Percentiles rank a stretch among this genome's conserved stretches.
These are phyloP conservation scores for Quercus dentata DNA, from an alignment of 306 rosid species.

Conservation along the genomic window DNA sequence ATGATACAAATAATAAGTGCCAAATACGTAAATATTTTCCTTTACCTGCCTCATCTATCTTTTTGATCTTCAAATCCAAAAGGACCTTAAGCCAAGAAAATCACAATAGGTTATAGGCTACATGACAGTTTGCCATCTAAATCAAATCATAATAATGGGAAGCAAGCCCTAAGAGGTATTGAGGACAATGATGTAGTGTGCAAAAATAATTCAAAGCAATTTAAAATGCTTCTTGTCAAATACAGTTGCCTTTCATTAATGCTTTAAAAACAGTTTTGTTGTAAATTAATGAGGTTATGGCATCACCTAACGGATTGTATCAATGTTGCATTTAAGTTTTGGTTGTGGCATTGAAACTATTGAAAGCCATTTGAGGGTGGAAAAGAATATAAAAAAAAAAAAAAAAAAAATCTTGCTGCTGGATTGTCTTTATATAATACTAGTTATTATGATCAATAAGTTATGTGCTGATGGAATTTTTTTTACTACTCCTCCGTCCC, in stretches of 20 bases:
- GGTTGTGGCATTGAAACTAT: no score
- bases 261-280: neutral
- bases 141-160: conserved; percentile 38
- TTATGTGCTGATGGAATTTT: no score
- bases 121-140: conserved; percentile 30
- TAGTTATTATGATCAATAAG: no score
- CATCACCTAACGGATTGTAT: neutral
- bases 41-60: neutral
- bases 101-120: conserved; percentile 5
- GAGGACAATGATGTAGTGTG: conserved; percentile 21
- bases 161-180: conserved; percentile 10
- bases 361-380: no score
- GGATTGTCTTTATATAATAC: neutral
- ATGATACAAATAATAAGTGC: conserved; percentile 26
- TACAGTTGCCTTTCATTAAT: neutral
- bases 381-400: neutral
- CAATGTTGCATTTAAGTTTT: neutral
- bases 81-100: conserved; percentile 21
- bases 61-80: conserved; percentile 7
- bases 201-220: conserved; percentile 4
- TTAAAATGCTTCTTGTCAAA: conserved; percentile 1
- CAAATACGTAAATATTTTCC: conserved; percentile 4
- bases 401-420: neutral
- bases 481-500: no score
- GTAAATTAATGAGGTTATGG: neutral